A percentile compares a stretch with the other conserved stretches of the same genome.
phyloP scores from a whole-genome alignment of 495 filamentous ascomycete genomes.

The Xylona heveae region DNA sequence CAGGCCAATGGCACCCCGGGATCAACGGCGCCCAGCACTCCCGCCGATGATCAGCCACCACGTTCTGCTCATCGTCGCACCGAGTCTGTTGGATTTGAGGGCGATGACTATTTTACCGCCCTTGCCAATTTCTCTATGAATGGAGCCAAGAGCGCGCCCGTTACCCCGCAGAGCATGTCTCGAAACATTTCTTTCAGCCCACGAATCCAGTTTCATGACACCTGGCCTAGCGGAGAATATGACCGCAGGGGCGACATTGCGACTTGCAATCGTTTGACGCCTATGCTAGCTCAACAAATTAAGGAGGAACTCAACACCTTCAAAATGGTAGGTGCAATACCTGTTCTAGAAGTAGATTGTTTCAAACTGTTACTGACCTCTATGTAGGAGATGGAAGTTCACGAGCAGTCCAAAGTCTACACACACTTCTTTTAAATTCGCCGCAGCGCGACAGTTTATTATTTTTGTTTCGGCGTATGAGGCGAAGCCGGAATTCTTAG shows the following conservation, averaged over 20 bases:
- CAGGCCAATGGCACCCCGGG: constrained; percentile 51
- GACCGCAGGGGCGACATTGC: constrained; percentile 91
- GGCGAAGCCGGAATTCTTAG: too few relatives aligned
- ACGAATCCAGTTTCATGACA: constrained; percentile 85
- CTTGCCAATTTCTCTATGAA: constrained; percentile 38
- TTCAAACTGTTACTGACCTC: constrained; percentile 15
- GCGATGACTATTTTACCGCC: constrained; percentile 72
- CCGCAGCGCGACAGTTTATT: constrained; percentile 6
- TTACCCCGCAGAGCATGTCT: constrained; percentile 41
- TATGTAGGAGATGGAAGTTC: constrained; percentile 93
- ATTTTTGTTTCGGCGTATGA: too few relatives aligned
- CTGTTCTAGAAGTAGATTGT: neutral
- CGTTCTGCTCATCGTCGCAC: constrained; percentile 32
- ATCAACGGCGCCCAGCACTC: constrained; percentile 68
- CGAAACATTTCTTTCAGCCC: constrained; percentile 83
- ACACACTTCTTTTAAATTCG: constrained; percentile 89
- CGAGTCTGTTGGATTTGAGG: constrained; percentile 50
- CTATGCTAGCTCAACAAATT: constrained; percentile 95
- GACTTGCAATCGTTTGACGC: constrained; percentile 93
- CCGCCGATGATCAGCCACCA: constrained; percentile 41
- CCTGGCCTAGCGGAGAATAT: constrained; percentile 88
- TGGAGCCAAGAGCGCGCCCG: constrained; percentile 53
- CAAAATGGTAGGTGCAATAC: constrained; percentile 71
- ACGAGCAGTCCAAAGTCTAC: constrained; percentile 94
- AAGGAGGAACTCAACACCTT: constrained; percentile 99